phyloP scores from a whole-genome alignment of 169 alveolate species.

The Perkinsus olseni region DNA sequence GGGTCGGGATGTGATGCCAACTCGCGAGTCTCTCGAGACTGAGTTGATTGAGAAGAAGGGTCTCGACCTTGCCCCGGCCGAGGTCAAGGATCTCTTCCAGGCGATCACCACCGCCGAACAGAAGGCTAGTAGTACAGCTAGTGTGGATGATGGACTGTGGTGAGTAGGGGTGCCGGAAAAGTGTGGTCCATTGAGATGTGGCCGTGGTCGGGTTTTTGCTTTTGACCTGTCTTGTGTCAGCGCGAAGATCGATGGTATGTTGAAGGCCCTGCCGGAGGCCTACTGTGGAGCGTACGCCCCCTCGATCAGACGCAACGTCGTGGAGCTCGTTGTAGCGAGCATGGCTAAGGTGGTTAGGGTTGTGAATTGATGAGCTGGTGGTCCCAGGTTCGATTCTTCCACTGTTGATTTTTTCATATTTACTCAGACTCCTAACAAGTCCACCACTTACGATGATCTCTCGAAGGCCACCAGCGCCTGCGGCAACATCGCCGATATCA shows the following conservation, averaged over 20 bases:
- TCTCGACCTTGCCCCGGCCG: background rate
- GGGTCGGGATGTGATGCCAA: background rate
- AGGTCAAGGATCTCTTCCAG: background rate
- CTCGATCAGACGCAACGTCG: background rate
- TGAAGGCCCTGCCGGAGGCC: background rate
- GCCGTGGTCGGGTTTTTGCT: background rate
- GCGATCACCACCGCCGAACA: background rate
- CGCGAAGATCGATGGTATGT: background rate
- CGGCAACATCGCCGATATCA: background rate
- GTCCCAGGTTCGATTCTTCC: background rate
- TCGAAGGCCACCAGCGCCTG: background rate
- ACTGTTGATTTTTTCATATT: too few relatives aligned
- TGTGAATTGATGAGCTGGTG: background rate
- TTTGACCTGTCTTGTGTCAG: background rate
- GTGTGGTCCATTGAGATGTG: too few relatives aligned
- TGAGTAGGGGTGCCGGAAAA: background rate
- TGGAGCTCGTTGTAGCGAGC: background rate
- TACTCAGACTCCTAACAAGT: background rate
- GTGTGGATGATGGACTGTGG: background rate
- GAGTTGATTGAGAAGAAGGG: background rate
- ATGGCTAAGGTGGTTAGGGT: background rate
- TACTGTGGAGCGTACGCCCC: background rate
- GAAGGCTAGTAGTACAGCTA: background rate
- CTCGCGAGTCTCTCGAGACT: background rate
- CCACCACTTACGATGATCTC: background rate